Conservation (phyloP, 129 eudicot genomes). For the Sambucus nigra region DNA sequence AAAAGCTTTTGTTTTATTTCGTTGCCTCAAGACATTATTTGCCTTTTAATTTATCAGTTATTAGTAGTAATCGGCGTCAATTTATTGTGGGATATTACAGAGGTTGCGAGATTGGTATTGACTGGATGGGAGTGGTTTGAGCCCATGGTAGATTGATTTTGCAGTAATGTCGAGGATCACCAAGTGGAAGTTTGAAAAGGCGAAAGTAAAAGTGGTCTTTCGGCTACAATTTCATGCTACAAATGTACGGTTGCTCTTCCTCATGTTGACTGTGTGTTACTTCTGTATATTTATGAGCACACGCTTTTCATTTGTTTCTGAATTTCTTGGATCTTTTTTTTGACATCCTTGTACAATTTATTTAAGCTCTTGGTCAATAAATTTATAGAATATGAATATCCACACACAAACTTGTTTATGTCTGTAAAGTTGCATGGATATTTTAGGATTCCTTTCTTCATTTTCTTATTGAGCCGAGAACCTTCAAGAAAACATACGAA, state of each 20-base stretch:
- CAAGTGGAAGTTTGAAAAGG: constrained; percentile 93
- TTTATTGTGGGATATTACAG: neutral
- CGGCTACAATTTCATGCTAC: constrained; percentile 94
- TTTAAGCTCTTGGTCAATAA: neutral
- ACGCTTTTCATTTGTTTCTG: neutral
- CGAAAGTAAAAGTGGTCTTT: constrained; percentile 94
- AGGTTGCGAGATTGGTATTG: neutral
- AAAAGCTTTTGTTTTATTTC: too few relatives aligned
- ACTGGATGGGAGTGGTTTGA: neutral
- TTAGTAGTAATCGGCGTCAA: too few relatives aligned
- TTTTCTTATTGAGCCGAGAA: too few relatives aligned
- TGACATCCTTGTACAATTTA: neutral
- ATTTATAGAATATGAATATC: neutral
- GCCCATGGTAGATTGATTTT: constrained; percentile 23
- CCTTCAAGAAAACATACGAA: too few relatives aligned
- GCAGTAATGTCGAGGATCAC: constrained; percentile 72
- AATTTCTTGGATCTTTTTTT: neutral
- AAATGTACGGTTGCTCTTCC: constrained; percentile 36
- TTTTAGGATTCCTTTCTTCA: too few relatives aligned
- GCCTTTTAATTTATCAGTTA: too few relatives aligned
- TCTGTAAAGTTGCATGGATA: neutral
- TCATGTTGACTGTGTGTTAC: neutral
- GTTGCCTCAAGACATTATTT: too few relatives aligned
- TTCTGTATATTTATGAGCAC: neutral
- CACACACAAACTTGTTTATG: neutral